Evolutionary conservation across 129 eudicot species (phyloP).

Genomic region (Deinandra increscens): DNA sequence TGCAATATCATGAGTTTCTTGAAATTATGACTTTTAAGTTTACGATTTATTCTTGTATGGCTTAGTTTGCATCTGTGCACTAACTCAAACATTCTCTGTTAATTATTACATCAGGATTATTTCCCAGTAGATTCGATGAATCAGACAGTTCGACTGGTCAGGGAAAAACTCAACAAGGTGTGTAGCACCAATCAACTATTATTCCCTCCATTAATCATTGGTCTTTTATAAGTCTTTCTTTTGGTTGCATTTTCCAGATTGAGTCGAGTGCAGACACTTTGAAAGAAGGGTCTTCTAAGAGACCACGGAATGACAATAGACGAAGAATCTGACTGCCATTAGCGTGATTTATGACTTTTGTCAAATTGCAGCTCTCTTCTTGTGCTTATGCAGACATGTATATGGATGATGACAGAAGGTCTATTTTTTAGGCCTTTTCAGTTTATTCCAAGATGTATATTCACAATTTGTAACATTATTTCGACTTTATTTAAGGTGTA

Average conservation of each 20-base stretch:
- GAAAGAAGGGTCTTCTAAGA: constrained; percentile 63
- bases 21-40: not conserved
- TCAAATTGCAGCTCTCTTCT: not conserved
- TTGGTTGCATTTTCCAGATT: constrained; percentile 46
- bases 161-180: constrained; percentile 89
- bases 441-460: not conserved
- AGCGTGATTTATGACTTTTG: not conserved
- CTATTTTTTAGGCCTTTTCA: not conserved
- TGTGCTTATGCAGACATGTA: constrained; percentile 1
- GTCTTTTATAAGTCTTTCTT: too few relatives aligned
- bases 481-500: constrained; percentile 2
- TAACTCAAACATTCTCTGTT: constrained; percentile 9
- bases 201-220: not conserved
- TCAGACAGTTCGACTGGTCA: constrained; percentile 76
- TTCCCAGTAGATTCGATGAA: constrained; percentile 86
- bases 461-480: constrained; percentile 1
- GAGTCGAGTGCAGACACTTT: constrained; percentile 52
- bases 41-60: not conserved
- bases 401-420: constrained; percentile 5
- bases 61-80: not conserved
- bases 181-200: not conserved
- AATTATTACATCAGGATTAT: constrained; percentile 59
- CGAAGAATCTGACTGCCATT: constrained; percentile 63
- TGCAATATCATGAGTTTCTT: not conserved
- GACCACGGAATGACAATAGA: constrained; percentile 67